phyloP scores from a whole-genome alignment of 2,329 filamentous ascomycete species.

The Clarireedia sp. region DNA sequence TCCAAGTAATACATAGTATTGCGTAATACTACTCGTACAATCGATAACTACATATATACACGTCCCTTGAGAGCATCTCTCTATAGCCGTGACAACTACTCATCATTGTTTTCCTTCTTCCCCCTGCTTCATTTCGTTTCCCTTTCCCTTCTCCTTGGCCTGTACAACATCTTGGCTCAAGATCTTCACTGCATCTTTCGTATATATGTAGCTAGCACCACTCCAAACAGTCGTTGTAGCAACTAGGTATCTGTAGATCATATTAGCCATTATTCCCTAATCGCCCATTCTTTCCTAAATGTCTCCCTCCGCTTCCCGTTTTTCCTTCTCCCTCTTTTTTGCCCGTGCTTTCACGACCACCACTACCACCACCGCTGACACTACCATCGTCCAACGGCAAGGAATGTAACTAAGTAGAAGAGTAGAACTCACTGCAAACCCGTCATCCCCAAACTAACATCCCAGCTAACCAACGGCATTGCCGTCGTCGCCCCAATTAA shows the following conservation, averaged over 20 bases:
- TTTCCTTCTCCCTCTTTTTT: neutral
- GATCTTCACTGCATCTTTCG: slow-evolving; percentile 87
- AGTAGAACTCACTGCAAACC: slow-evolving; percentile 52
- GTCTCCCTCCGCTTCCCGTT: neutral
- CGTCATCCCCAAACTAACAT: slow-evolving; percentile 47
- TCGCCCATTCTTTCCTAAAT: neutral
- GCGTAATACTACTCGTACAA: no score
- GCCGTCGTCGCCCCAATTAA: slow-evolving; percentile 80
- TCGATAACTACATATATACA: neutral
- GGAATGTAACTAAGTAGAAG: neutral
- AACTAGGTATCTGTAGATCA: slow-evolving; percentile 58
- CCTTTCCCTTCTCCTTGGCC: slow-evolving; percentile 9
- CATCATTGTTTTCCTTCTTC: neutral
- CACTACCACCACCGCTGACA: no score
- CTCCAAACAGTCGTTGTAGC: slow-evolving; percentile 89
- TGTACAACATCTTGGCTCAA: slow-evolving; percentile 37
- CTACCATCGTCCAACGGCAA: neutral
- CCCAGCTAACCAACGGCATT: slow-evolving; percentile 62
- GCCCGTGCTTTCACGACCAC: no score
- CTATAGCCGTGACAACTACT: neutral
- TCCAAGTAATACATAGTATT: no score
- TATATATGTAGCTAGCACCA: slow-evolving; percentile 83
- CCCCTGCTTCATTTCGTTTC: neutral
- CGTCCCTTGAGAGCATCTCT: neutral
- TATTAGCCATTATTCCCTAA: neutral